phyloP scores from a whole-genome alignment of 495 filamentous ascomycete species.

The Tuber melanosporum region DNA sequence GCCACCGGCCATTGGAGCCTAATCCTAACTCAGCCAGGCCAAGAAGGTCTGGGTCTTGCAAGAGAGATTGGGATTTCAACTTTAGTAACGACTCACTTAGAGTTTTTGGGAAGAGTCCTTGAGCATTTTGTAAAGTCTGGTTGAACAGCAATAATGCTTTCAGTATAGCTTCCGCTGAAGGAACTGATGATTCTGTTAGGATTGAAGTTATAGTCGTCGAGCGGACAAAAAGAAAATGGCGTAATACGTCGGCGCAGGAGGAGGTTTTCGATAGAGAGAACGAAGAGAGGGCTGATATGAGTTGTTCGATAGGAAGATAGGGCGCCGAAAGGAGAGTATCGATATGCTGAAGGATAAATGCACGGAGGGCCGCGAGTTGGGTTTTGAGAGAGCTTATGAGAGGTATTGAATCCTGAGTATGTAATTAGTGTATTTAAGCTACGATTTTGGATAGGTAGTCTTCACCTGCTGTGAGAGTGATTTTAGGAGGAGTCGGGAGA shows the following conservation, averaged over 20 bases:
- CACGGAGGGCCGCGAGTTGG: conserved; percentile 55
- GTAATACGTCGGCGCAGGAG: conserved; percentile 69
- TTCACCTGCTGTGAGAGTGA: conserved; percentile 53
- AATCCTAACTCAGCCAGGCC: conserved; percentile 64
- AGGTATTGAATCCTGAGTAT: conserved; percentile 40
- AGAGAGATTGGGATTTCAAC: conserved; percentile 62
- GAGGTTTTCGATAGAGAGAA: conserved; percentile 78
- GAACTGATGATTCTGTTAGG: conserved; percentile 46
- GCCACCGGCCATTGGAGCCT: conserved; percentile 76
- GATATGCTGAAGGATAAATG: conserved; percentile 58
- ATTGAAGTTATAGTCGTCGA: conserved; percentile 57
- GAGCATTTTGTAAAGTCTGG: conserved; percentile 68
- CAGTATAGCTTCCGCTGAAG: conserved; percentile 46
- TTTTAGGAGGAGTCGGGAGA: conserved; percentile 65
- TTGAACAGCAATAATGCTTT: conserved; percentile 65
- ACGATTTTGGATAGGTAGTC: conserved; percentile 38
- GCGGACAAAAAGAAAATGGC: conserved; percentile 73
- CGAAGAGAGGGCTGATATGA: conserved; percentile 68
- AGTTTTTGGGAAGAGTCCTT: conserved; percentile 62
- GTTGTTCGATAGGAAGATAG: conserved; percentile 45
- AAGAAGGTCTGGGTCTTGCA: conserved; percentile 61
- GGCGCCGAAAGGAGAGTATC: conserved; percentile 55
- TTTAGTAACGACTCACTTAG: conserved; percentile 63
- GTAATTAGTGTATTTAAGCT: conserved; percentile 17
- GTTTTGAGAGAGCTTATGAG: conserved; percentile 58